Conservation (phyloP, 2,329 filamentous ascomycete species). For the Cercospora citrullina region DNA sequence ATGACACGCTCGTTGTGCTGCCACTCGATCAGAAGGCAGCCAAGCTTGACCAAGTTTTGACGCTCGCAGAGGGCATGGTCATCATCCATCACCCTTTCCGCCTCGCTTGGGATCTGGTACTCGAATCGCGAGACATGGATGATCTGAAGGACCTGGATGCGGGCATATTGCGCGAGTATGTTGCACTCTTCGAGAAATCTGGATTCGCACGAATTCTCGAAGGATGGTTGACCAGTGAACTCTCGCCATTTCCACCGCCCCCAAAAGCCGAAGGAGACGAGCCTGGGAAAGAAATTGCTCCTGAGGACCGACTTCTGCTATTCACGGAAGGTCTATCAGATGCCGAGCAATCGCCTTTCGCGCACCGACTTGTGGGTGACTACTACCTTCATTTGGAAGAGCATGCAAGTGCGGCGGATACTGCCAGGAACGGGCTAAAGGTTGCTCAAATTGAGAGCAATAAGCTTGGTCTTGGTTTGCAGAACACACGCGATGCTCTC, state of each 20-base stretch:
- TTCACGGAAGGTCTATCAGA: slow-evolving; percentile 63
- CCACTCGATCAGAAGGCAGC: slow-evolving; percentile 65
- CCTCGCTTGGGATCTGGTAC: slow-evolving; percentile 83
- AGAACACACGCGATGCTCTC: slow-evolving; percentile 70
- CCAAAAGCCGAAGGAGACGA: slow-evolving; percentile 41
- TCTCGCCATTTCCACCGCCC: slow-evolving; percentile 82
- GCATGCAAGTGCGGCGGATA: slow-evolving; percentile 75
- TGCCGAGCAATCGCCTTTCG: slow-evolving; percentile 68
- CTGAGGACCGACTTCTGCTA: slow-evolving; percentile 76
- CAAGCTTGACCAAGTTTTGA: slow-evolving; percentile 72
- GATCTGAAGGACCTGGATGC: slow-evolving; percentile 75
- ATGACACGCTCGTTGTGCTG: slow-evolving; percentile 72
- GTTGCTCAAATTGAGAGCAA: slow-evolving; percentile 60
- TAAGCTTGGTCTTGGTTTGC: slow-evolving; percentile 68
- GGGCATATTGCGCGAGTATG: slow-evolving; percentile 75
- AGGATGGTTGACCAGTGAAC: slow-evolving; percentile 76
- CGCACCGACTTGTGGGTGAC: slow-evolving; percentile 77
- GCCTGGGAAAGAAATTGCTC: slow-evolving; percentile 61
- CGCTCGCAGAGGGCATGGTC: slow-evolving; percentile 87
- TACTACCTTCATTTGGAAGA: slow-evolving; percentile 86
- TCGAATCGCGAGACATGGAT: slow-evolving; percentile 85
- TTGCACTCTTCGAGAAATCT: slow-evolving; percentile 77
- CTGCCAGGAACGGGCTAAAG: slow-evolving; percentile 71
- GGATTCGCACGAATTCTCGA: slow-evolving; percentile 80
- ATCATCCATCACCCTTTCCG: slow-evolving; percentile 90